phyloP scores from a whole-genome alignment of 495 filamentous ascomycete genomes.

The Aspergillus asperescens region DNA sequence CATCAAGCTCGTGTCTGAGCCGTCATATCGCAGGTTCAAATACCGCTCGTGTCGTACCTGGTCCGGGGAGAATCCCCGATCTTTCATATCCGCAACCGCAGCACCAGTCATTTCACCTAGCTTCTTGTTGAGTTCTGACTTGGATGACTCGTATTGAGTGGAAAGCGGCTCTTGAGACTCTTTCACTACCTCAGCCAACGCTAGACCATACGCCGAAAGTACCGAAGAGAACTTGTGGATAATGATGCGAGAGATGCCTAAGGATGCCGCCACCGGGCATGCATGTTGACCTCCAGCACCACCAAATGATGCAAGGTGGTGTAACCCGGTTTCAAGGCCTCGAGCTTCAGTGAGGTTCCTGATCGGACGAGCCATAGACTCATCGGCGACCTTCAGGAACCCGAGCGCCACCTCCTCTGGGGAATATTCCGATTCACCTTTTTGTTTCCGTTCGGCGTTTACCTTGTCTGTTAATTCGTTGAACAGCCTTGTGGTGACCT shows the following conservation, averaged over 20 bases:
- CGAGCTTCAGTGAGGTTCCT: constrained; percentile 49
- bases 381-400: constrained; percentile 51
- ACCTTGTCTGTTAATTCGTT: constrained; percentile 72
- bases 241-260: constrained; percentile 49
- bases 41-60: constrained; percentile 47
- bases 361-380: constrained; percentile 51
- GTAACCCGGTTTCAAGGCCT: constrained; percentile 46
- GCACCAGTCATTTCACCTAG: constrained; percentile 28
- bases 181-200: constrained; percentile 49
- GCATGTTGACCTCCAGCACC: constrained; percentile 54
- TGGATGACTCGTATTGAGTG: constrained; percentile 31
- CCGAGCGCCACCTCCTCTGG: constrained; percentile 80
- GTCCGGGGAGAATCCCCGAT: constrained; percentile 34
- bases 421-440: constrained; percentile 63
- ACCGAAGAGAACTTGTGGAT: constrained; percentile 53
- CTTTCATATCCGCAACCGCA: constrained; percentile 35
- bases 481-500: constrained; percentile 72
- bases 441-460: constrained; percentile 26
- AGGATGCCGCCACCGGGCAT: constrained; percentile 43
- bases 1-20: constrained; percentile 51
- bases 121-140: constrained; percentile 29
- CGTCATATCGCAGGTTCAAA: constrained; percentile 51
- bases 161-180: constrained; percentile 49
- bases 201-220: constrained; percentile 50
- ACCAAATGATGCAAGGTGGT: constrained; percentile 51